Evolutionary conservation across 371 early-diverging fungal species (phyloP), one percentile per base, ranked within the genome.

Genomic region (Basidiobolus meristosporus): DNA sequence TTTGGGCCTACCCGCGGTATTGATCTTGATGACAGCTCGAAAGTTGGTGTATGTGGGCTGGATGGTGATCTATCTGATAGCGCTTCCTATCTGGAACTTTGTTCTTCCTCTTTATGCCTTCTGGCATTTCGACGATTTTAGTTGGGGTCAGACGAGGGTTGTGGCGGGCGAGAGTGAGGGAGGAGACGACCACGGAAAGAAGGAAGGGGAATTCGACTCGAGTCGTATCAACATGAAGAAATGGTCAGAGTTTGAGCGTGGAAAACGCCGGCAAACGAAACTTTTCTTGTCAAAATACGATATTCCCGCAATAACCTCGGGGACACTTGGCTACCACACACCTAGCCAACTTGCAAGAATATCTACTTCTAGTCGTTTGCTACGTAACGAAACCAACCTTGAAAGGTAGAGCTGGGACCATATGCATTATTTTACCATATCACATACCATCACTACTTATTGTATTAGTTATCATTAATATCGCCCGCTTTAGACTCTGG

Each of bases 121-220:
- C 62, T 98, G 99, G 99, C 92, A 95, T 57, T 96, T 98, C 62
- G 99, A 99, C 56, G 97, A 99, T 52, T 97, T 99, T 49, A 76
- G 81, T 2, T 98, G 98, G 99, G 99, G 99, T 7, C 82, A 93
- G 46, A 99, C 99, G 0, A 71, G 98, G 36, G 70, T 74, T 47
- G 79, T 89, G 0, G 71, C 72, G 30, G 84, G 83, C 14, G 84
- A 71, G 9, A 52, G 51, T 0, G 50, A 46, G 2, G 48, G 45
- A 1, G 52, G 38, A 2, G 67, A 48, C 30, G 26, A 9, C 3
- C 73, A 76, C 36, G 67, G 70, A 5, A 57, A 56, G 17, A 68
- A 69, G 43, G 65, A 65, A 18, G 79, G 76, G 7, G 60, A 63
- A 42, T 73, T 76, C 40, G 77, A 76, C 48, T 62, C 66, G 38